Percentiles rank a stretch among this genome's conserved stretches.
Conservation (phyloP, 2,329 filamentous ascomycete genomes). For the Xylariaceae sp. region DNA sequence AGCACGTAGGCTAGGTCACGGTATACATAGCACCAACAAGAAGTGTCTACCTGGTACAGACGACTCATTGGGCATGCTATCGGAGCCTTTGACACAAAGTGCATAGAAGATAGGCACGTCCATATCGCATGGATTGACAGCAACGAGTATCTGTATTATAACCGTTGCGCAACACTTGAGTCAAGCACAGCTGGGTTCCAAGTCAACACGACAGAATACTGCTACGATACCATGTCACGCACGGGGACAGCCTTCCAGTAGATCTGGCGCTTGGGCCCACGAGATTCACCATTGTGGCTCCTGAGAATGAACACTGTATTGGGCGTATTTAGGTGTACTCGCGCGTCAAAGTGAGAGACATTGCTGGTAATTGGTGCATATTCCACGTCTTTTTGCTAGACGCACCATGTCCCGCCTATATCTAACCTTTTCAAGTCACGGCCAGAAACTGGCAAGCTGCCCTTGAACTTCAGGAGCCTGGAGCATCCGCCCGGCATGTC, state of each 20-base stretch:
- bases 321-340: slow-evolving; percentile 11
- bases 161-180: too few species aligned
- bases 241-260: neutral
- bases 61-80: too few species aligned
- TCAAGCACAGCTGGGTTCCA: too few species aligned
- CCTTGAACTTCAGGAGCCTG: slow-evolving; percentile 4
- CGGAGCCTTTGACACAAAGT: too few species aligned
- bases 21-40: too few species aligned
- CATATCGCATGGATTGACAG: too few species aligned
- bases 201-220: too few species aligned
- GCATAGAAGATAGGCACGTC: too few species aligned
- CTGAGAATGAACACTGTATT: slow-evolving; percentile 9
- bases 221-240: too few species aligned
- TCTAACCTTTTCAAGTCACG: slow-evolving; percentile 9
- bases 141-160: neutral
- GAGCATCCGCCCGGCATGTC: slow-evolving; percentile 6
- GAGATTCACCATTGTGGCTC: neutral
- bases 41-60: too few species aligned
- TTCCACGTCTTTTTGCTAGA: slow-evolving; percentile 15
- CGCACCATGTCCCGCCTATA: slow-evolving; percentile 14
- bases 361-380: slow-evolving; percentile 5
- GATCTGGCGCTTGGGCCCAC: neutral
- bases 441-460: slow-evolving; percentile 7
- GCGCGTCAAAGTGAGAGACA: slow-evolving; percentile 5
- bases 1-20: neutral